Evolutionary conservation across 768 basidiomycete genomes (phyloP), one percentile per base, ranked within the genome.

Genomic region (Russula earlei): DNA sequence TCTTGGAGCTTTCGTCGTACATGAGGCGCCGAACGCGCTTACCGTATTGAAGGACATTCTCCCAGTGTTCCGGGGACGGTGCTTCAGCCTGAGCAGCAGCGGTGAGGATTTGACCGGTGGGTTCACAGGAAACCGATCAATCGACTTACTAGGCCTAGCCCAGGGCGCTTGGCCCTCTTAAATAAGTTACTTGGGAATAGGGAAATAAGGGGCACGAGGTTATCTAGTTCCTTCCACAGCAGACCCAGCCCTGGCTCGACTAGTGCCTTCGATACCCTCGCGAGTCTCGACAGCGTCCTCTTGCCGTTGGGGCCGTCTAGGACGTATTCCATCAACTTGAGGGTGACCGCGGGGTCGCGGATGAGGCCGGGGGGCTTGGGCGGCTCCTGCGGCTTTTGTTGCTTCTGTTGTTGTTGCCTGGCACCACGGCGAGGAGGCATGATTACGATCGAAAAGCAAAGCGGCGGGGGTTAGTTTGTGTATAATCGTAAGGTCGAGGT

Each of bases 171-270:
- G 55, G 81, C 74, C 68, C 81, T 85, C 70, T 81, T 85, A 69
- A 88, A 71, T 61, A 88, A 64, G 60, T 77, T 73, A 55, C 72
- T 74, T 14, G 87, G 87, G 67, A 90, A 89, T 52, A 88, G 67
- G 34, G 82, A 82, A 55, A 89, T 72, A 55, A 90, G 72, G 10
- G 87, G 87, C 44, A 81, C 70, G 56, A 89, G 72, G 12, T 84
- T 85, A 67, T 89, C 86, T 54, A 90, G 71, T 63, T 90, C 87
- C 66, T 77, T 80, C 87, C 87, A 90, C 29, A 90, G 74, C 47
- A 83, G 71, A 66, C 82, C 73, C 62, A 89, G 65, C n/a, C 82
- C 80, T 14, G 85, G 85, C 61, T 84, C 85, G 62, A 76, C 80
- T 67, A 87, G 72, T n/a, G 82, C 79, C 60, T 77, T 80, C 70